Evolutionary conservation across 257 asterid species (phyloP).

Genomic region (Solanum piurae): DNA sequence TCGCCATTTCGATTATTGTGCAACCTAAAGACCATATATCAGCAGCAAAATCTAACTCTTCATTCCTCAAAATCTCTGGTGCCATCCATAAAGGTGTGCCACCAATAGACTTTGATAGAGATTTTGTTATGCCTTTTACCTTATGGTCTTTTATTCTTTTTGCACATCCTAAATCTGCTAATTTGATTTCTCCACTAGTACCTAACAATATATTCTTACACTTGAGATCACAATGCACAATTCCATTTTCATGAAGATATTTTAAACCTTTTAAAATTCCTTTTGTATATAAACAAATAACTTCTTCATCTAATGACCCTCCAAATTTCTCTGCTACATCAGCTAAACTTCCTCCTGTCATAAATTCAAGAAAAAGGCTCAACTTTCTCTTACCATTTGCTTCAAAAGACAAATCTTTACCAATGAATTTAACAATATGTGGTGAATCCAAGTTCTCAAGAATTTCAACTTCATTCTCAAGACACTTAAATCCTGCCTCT

Average conservation of each 20-base stretch:
- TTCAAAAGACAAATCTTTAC: conserved; percentile 14
- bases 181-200: conserved; percentile 26
- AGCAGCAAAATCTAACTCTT: conserved; percentile 18
- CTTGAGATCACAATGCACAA: conserved; percentile 52
- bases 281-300: conserved; percentile 34
- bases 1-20: conserved; percentile 58
- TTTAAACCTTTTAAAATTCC: conserved; percentile 35
- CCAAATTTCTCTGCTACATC: conserved; percentile 40
- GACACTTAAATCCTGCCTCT: conserved; percentile 24
- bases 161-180: conserved; percentile 55
- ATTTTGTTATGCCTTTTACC: neutral
- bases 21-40: conserved; percentile 70
- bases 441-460: conserved; percentile 36
- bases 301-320: conserved; percentile 29
- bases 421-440: conserved; percentile 27
- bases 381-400: conserved; percentile 7
- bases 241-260: conserved; percentile 28
- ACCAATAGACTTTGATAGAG: conserved; percentile 8
- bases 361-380: conserved; percentile 39
- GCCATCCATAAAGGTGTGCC: conserved; percentile 77
- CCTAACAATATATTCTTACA: conserved; percentile 40
- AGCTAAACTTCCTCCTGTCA: conserved; percentile 53
- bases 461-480: conserved; percentile 38
- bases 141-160: neutral
- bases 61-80: conserved; percentile 40